phyloP scores from a whole-genome alignment of 805 yeast species.

The Sugiyamaella americana region DNA sequence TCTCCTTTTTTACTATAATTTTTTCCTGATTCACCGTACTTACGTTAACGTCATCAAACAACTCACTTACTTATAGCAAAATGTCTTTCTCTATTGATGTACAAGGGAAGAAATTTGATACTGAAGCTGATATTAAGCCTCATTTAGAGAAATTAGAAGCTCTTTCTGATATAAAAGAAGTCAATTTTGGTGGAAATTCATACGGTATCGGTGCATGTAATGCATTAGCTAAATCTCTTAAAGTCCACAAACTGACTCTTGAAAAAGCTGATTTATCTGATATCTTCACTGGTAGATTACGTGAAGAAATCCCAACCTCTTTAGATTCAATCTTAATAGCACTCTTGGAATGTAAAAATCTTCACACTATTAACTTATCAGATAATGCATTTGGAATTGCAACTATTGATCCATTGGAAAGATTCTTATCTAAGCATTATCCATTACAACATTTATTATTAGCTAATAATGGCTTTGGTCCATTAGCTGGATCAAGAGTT shows the following conservation, averaged over 20 bases:
- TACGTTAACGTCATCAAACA: too few relatives aligned
- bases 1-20: too few relatives aligned
- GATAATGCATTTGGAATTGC: conserved; percentile 98
- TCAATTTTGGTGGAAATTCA: conserved; percentile 90
- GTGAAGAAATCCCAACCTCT: conserved; percentile 88
- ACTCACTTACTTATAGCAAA: too few relatives aligned
- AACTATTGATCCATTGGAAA: conserved; percentile 84
- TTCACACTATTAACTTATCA: conserved; percentile 72
- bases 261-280: conserved; percentile 77
- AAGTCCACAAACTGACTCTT: conserved; percentile 36
- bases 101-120: conserved; percentile 68
- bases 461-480: conserved; percentile 97
- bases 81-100: conserved; percentile 52
- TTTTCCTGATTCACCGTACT: too few relatives aligned
- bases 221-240: conserved; percentile 54
- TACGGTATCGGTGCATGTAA: conserved; percentile 86
- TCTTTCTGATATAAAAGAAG: conserved; percentile 38
- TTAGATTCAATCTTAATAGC: conserved; percentile 68
- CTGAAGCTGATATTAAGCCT: conserved; percentile 67
- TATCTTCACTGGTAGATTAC: conserved; percentile 88
- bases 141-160: conserved; percentile 50
- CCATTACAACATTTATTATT: conserved; percentile 80
- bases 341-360: conserved; percentile 58
- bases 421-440: conserved; percentile 64
- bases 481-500: conserved; percentile 91